Percentiles rank a stretch among this genome's conserved stretches.
phyloP scores from a whole-genome alignment of 2,329 filamentous ascomycete genomes.

The Microsporum audouinii region DNA sequence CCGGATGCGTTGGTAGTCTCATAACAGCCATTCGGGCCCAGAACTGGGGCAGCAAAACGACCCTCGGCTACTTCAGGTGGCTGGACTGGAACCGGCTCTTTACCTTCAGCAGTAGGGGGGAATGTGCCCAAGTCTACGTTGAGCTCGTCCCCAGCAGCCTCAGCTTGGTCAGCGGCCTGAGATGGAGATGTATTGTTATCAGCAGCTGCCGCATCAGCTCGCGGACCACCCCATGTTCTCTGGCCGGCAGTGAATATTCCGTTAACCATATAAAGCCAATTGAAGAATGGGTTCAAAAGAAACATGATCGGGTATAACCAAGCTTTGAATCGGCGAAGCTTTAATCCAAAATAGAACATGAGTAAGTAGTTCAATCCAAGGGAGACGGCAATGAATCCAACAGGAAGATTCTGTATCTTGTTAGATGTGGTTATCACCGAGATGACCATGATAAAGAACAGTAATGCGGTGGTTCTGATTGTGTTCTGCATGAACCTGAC shows the following conservation, averaged over 20 bases:
- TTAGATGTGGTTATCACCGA: slow-evolving; percentile 77
- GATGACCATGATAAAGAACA: slow-evolving; percentile 89
- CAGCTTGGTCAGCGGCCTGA: slow-evolving; percentile 72
- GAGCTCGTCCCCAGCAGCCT: slow-evolving; percentile 69
- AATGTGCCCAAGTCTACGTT: slow-evolving; percentile 86
- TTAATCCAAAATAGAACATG: slow-evolving; percentile 90
- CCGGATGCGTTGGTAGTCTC: slow-evolving; percentile 57
- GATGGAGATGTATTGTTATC: slow-evolving; percentile 64
- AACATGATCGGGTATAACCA: slow-evolving; percentile 96
- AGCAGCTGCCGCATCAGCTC: slow-evolving; percentile 75
- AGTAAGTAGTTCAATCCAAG: slow-evolving; percentile 86
- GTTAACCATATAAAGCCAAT: slow-evolving; percentile 97
- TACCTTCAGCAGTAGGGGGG: slow-evolving; percentile 32
- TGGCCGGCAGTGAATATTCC: slow-evolving; percentile 91
- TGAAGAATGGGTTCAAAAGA: slow-evolving; percentile 87
- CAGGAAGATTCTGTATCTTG: slow-evolving; percentile 64
- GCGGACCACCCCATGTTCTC: slow-evolving; percentile 87
- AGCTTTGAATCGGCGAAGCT: slow-evolving; percentile 80
- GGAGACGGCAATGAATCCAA: slow-evolving; percentile 87
- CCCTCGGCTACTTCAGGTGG: slow-evolving; percentile 67
- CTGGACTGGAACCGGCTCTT: slow-evolving; percentile 50
- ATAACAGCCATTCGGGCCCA: slow-evolving; percentile 58
- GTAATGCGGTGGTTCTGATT: slow-evolving; percentile 80
- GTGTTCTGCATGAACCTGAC: slow-evolving; percentile 94
- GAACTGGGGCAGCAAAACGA: slow-evolving; percentile 61